These are phyloP conservation scores for Plasmopara viticola DNA, from an alignment of 352 stramenopile genomes.

Conservation along the genomic window DNA sequence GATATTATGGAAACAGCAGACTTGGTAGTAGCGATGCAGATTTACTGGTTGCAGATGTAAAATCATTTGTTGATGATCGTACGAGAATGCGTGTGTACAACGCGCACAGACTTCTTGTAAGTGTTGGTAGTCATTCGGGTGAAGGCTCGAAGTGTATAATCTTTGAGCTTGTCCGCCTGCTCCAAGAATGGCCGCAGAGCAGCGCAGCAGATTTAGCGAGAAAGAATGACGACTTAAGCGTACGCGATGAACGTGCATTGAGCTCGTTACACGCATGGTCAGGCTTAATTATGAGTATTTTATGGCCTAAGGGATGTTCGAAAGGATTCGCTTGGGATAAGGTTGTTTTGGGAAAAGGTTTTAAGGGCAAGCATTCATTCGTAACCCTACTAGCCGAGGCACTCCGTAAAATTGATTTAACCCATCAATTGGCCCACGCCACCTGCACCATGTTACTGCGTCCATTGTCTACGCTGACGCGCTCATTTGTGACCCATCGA, in stretches of 20 bases:
- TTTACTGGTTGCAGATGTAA: slow-evolving; percentile 27
- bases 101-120: slow-evolving; percentile 59
- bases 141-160: slow-evolving; percentile 77
- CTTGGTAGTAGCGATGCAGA: slow-evolving; percentile 25
- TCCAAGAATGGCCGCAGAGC: slow-evolving; percentile 55
- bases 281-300: slow-evolving; percentile 80
- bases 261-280: slow-evolving; percentile 80
- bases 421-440: slow-evolving; percentile 66
- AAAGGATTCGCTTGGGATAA: slow-evolving; percentile 82
- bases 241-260: slow-evolving; percentile 63
- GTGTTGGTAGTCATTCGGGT: slow-evolving; percentile 58
- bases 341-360: slow-evolving; percentile 52
- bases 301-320: slow-evolving; percentile 73
- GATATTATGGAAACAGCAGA: slow-evolving; percentile 35
- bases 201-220: slow-evolving; percentile 2
- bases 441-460: slow-evolving; percentile 76
- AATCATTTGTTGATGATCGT: slow-evolving; percentile 32
- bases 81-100: slow-evolving; percentile 56
- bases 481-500: slow-evolving; percentile 73
- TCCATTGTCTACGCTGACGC: slow-evolving; percentile 72
- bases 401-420: slow-evolving; percentile 67
- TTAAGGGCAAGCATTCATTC: slow-evolving; percentile 73
- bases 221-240: slow-evolving; percentile 25
- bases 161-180: slow-evolving; percentile 57
- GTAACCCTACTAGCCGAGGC: slow-evolving; percentile 71